Percentiles rank a stretch among this genome's conserved stretches.
These are phyloP conservation scores for Epichloe brachyelytri DNA, from an alignment of 2,329 filamentous ascomycete species.

Conservation along the genomic window DNA sequence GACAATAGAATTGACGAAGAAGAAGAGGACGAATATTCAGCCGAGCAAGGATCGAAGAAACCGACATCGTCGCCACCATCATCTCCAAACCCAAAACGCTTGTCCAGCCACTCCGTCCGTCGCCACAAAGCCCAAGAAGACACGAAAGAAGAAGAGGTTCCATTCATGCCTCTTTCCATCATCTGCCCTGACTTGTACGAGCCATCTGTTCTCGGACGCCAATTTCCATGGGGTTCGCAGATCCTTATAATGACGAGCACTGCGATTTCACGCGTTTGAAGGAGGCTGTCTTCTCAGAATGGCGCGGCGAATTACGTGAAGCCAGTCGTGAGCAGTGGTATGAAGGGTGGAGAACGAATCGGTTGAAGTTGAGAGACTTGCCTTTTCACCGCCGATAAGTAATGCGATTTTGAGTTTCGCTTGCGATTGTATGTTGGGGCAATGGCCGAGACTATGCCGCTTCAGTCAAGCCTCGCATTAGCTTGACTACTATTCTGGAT, in stretches of 20 bases:
- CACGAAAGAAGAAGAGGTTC: conserved; percentile 39
- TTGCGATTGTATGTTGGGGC: neutral
- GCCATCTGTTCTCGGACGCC: conserved; percentile 63
- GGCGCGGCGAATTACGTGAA: conserved; percentile 82
- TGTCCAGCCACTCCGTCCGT: conserved; percentile 33
- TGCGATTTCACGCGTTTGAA: conserved; percentile 89
- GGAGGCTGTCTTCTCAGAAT: conserved; percentile 85
- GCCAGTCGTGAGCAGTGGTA: conserved; percentile 90
- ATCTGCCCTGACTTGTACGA: conserved; percentile 91
- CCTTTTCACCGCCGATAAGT: conserved; percentile 22
- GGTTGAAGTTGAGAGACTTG: conserved; percentile 43
- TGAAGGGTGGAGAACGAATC: conserved; percentile 78
- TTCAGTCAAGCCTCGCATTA: neutral
- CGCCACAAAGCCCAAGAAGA: conserved; percentile 34
- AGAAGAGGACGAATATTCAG: conserved; percentile 23
- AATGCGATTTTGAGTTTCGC: neutral
- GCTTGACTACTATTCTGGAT: neutral
- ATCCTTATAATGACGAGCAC: conserved; percentile 81
- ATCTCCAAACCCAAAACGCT: conserved; percentile 29
- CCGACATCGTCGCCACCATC: conserved; percentile 18
- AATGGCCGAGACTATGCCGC: neutral
- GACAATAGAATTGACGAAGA: conserved; percentile 44
- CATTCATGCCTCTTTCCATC: conserved; percentile 78
- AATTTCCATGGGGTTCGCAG: conserved; percentile 93
- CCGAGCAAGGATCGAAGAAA: conserved; percentile 11